Percentiles rank a stretch among this genome's conserved stretches.
Conservation (phyloP, 148 eudicot species). For the Heliosperma pusillum region DNA sequence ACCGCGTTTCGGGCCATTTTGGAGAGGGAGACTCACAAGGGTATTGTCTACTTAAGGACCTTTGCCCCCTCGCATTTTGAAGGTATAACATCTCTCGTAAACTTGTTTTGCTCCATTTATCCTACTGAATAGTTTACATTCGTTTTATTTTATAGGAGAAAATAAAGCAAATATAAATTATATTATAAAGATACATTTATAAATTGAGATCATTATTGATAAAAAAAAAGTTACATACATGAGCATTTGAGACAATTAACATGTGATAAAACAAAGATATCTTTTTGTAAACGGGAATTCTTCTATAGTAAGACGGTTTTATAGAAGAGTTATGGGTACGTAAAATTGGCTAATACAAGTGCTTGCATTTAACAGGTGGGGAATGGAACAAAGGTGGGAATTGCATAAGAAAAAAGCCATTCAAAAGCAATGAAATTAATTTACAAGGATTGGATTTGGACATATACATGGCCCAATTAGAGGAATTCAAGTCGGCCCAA, state of each 20-base stretch:
- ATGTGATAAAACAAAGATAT: too few relatives aligned
- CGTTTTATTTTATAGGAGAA: too few relatives aligned
- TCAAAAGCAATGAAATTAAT: constrained; percentile 38
- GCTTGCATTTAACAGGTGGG: constrained; percentile 50
- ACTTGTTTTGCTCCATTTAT: too few relatives aligned
- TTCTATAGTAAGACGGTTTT: too few relatives aligned
- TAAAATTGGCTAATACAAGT: not conserved
- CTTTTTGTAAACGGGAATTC: too few relatives aligned
- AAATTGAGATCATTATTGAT: too few relatives aligned
- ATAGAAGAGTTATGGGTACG: too few relatives aligned
- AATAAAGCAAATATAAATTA: too few relatives aligned
- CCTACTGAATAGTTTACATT: too few relatives aligned
- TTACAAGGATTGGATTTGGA: constrained; percentile 43
- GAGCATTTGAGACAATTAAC: too few relatives aligned
- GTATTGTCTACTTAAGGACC: constrained; percentile 45
- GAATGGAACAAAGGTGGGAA: constrained; percentile 62
- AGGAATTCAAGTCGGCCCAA: constrained; percentile 43
- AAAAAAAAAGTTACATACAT: too few relatives aligned
- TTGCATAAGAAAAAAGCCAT: constrained; percentile 54
- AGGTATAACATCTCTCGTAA: not conserved
- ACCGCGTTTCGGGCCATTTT: constrained; percentile 61
- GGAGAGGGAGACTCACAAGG: constrained; percentile 37
- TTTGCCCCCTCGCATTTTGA: constrained; percentile 72
- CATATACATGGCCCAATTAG: constrained; percentile 42
- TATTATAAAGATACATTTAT: too few relatives aligned